These are phyloP conservation scores for Salix koriyanagi DNA, from an alignment of 345 rosid genomes.

Conservation along the genomic window DNA sequence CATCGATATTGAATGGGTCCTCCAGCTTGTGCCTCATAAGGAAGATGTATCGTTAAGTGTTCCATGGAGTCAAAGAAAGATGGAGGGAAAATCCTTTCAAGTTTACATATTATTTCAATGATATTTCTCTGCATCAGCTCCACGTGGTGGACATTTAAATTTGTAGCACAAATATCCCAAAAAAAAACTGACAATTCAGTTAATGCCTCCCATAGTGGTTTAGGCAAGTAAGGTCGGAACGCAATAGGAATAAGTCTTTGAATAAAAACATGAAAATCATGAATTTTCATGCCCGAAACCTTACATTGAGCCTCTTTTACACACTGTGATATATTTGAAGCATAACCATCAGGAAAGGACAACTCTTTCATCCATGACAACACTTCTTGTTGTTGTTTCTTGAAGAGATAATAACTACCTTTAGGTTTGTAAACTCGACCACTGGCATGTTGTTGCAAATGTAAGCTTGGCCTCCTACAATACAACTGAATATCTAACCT, in stretches of 20 bases:
- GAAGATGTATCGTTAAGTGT: not conserved
- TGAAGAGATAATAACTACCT: not conserved
- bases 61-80: not conserved
- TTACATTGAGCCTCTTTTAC: not conserved
- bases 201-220: not conserved
- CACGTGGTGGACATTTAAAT: not conserved
- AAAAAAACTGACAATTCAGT: not conserved
- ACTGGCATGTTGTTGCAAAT: no score
- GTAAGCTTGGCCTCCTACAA: not conserved
- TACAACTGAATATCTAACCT: not conserved
- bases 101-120: not conserved
- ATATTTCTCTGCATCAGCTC: not conserved
- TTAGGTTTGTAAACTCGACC: not conserved
- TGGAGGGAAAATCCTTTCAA: not conserved
- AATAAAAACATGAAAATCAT: slow-evolving; percentile 1
- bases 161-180: not conserved
- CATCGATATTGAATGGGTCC: slow-evolving; percentile 1
- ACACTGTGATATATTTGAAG: not conserved
- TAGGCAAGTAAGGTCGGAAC: not conserved
- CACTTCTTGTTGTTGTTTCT: not conserved
- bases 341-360: not conserved
- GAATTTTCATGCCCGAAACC: not conserved
- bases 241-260: not conserved
- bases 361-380: not conserved
- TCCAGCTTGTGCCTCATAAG: not conserved